Conservation (phyloP, 2,329 filamentous ascomycete genomes). For the Exophiala phaeomuriformis region DNA sequence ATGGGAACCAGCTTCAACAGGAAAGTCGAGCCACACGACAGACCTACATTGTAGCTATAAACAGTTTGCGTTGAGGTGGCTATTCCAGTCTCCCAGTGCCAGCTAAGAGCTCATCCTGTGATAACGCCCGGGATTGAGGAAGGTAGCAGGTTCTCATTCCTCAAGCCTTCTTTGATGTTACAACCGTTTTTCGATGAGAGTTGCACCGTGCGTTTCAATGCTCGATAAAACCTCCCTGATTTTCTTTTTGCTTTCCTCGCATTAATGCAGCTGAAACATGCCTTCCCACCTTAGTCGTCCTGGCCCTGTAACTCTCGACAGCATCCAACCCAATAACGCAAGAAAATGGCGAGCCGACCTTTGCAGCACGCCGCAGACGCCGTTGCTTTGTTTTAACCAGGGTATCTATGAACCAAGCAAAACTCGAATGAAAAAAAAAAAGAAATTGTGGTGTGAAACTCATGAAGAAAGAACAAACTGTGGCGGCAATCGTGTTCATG, state of each 20-base stretch:
- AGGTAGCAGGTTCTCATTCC: too few species aligned
- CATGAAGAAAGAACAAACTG: background rate
- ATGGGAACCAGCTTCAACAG: too few species aligned
- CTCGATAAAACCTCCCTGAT: background rate
- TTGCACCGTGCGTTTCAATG: too few species aligned
- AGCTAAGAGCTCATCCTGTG: too few species aligned
- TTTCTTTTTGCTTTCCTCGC: background rate
- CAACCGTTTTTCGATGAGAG: too few species aligned
- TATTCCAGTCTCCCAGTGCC: too few species aligned
- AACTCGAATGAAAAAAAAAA: background rate
- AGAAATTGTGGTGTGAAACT: background rate
- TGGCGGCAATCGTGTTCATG: background rate
- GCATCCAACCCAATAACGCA: constrained; percentile 1
- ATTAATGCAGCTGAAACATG: background rate
- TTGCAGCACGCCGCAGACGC: constrained; percentile 4
- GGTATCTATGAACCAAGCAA: constrained; percentile 19
- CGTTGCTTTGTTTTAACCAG: constrained; percentile 19
- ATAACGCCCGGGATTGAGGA: too few species aligned
- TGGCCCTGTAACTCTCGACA: background rate
- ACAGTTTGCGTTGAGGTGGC: too few species aligned
- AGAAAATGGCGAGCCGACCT: background rate
- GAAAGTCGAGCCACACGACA: too few species aligned
- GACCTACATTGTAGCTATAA: too few species aligned
- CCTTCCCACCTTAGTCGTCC: background rate
- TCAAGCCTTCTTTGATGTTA: too few species aligned